A percentile compares a stretch with the other conserved stretches of the same genome.
Conservation (phyloP, 495 filamentous ascomycete genomes). For the Entonaema liquescens region DNA sequence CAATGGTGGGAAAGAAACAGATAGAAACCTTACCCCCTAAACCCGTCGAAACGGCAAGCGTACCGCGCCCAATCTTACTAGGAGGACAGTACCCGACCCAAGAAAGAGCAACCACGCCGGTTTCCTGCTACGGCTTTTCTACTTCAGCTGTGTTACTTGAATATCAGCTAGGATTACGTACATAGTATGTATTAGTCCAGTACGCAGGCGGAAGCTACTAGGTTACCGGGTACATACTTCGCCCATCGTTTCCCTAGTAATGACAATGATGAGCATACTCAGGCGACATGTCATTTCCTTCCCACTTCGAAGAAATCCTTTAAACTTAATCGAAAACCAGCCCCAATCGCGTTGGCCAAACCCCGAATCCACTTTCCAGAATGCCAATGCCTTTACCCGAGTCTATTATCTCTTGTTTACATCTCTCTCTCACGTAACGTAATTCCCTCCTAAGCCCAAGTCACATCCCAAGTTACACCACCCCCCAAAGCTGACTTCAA, state of each 20-base stretch:
- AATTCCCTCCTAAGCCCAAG: not conserved
- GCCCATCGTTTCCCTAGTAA: conserved; percentile 6
- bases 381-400: not conserved
- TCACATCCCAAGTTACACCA: not conserved
- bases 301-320: not conserved
- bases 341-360: not conserved
- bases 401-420: not conserved
- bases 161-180: conserved; percentile 2
- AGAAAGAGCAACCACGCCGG: not conserved
- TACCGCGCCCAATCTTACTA: conserved; percentile 6
- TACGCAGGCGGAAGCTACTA: not conserved
- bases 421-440: not conserved
- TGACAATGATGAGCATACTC: conserved; percentile 3
- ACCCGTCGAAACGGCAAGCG: not conserved
- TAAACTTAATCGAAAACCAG: conserved; percentile 7
- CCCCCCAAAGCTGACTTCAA: not conserved
- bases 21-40: not conserved
- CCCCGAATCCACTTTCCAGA: conserved; percentile 6
- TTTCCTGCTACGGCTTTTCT: conserved; percentile 1
- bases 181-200: not conserved
- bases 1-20: conserved; percentile 4
- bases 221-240: not conserved
- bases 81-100: not conserved
- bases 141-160: conserved; percentile 3
- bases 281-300: conserved; percentile 8